Evolutionary conservation across 129 eudicot species (phyloP).

Genomic region (Escallonia rubra): DNA sequence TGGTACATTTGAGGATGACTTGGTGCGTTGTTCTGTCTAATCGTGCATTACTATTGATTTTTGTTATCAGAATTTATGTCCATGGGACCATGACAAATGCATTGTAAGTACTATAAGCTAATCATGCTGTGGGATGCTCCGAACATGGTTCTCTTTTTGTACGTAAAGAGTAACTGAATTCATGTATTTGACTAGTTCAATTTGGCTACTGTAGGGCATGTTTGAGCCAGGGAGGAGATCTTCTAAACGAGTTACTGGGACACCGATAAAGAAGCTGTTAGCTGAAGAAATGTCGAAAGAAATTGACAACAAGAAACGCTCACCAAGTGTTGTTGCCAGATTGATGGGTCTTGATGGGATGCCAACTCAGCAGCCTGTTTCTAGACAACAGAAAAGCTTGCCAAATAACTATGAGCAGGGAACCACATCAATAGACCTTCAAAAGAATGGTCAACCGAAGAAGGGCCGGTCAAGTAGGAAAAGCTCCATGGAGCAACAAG

Average conservation of each 20-base stretch:
- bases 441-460: slow-evolving; percentile 18
- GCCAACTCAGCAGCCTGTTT: slow-evolving; percentile 52
- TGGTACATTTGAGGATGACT: slow-evolving; percentile 28
- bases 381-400: slow-evolving; percentile 39
- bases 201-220: slow-evolving; percentile 32
- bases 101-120: no score
- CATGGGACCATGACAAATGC: no score
- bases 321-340: slow-evolving; percentile 66
- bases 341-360: slow-evolving; percentile 87
- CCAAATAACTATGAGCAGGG: slow-evolving; percentile 33
- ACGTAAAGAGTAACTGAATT: background rate
- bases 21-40: slow-evolving; percentile 26
- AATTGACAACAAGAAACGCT: slow-evolving; percentile 43
- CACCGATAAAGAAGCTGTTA: slow-evolving; percentile 64
- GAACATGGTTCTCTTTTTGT: background rate
- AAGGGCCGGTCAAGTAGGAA: slow-evolving; percentile 30
- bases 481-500: slow-evolving; percentile 35
- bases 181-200: background rate
- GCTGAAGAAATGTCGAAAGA: slow-evolving; percentile 77
- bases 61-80: background rate
- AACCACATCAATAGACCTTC: slow-evolving; percentile 11
- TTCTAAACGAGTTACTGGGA: slow-evolving; percentile 39
- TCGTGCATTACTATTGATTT: background rate
- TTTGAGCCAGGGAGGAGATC: slow-evolving; percentile 41
- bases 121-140: no score